These are phyloP conservation scores for Phoma sp. DNA, from an alignment of 2,329 filamentous ascomycete genomes.

Conservation along the genomic window DNA sequence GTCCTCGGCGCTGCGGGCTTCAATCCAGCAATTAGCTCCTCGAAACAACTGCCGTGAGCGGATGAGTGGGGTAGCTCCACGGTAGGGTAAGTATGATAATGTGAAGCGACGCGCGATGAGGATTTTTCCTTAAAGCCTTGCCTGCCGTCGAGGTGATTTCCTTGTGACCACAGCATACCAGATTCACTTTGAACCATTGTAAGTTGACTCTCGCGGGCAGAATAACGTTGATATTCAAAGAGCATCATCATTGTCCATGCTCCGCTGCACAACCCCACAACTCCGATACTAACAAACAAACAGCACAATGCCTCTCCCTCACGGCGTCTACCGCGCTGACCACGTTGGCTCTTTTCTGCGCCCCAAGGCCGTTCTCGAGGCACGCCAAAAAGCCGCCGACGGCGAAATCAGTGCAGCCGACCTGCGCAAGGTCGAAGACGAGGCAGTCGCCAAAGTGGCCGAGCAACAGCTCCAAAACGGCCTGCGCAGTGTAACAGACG, in stretches of 20 bases:
- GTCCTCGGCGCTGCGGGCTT: constrained; percentile 7
- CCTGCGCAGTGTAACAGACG: constrained; percentile 61
- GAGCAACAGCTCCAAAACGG: constrained; percentile 59
- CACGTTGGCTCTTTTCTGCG: constrained; percentile 65
- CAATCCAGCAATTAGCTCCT: constrained; percentile 7
- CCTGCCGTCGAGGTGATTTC: too few species aligned
- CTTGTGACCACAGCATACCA: too few species aligned
- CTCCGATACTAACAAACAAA: background rate
- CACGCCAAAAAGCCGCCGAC: constrained; percentile 57
- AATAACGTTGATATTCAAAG: background rate
- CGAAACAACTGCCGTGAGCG: constrained; percentile 44
- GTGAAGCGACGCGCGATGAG: constrained; percentile 5
- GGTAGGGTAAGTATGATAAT: constrained; percentile 7
- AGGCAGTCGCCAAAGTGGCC: constrained; percentile 58
- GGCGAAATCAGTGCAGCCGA: constrained; percentile 53
- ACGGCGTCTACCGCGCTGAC: constrained; percentile 57
- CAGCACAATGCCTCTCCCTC: constrained; percentile 47
- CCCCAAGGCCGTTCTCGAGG: constrained; percentile 58
- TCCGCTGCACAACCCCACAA: background rate
- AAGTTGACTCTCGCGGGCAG: background rate
- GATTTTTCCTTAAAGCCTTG: constrained; percentile 8
- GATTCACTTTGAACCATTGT: too few species aligned
- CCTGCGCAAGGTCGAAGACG: constrained; percentile 61
- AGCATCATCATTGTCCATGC: background rate
- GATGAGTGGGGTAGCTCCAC: constrained; percentile 38